Conservation (phyloP, 108 stramenopile genomes). For the Fragilaria crotonensis region DNA sequence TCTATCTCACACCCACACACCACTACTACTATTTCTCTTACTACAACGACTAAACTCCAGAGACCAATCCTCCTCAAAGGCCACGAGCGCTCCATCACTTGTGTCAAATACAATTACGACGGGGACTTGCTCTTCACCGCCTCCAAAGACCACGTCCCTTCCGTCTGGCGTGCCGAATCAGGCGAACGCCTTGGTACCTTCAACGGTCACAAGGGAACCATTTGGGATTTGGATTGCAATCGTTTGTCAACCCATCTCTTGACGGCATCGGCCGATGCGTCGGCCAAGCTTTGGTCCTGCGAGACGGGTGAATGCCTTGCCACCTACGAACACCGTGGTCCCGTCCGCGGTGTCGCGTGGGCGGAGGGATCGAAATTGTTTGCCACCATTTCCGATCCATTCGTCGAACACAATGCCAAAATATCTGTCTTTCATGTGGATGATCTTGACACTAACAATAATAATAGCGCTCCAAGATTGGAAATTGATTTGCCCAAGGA, state of each 20-base stretch:
- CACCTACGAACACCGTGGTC: constrained; percentile 85
- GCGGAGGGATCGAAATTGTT: constrained; percentile 91
- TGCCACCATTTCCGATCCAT: constrained; percentile 94
- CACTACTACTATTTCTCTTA: background rate
- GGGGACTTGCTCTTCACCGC: constrained; percentile 97
- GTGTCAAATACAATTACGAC: constrained; percentile 94
- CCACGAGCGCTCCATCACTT: constrained; percentile 97
- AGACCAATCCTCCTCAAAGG: constrained; percentile 96
- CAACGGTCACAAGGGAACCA: constrained; percentile 94
- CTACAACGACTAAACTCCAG: constrained; percentile 14
- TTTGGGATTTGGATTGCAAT: constrained; percentile 93
- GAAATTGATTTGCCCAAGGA: constrained; percentile 85
- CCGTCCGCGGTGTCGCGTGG: constrained; percentile 87
- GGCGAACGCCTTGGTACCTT: constrained; percentile 97
- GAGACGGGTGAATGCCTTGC: constrained; percentile 86
- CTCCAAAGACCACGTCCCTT: constrained; percentile 87
- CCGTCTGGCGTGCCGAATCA: constrained; percentile 88
- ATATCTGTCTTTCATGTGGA: constrained; percentile 83
- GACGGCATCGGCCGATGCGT: constrained; percentile 82
- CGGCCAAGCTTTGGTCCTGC: constrained; percentile 84
- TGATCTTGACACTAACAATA: constrained; percentile 32
- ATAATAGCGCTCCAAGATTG: too few relatives aligned
- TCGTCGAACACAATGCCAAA: constrained; percentile 87
- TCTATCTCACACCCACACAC: too few relatives aligned
- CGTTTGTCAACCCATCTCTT: constrained; percentile 70